Evolutionary conservation across 176 grass and related monocot genomes (phyloP), one percentile per base, ranked within the genome.

Genomic region (bread wheat (Triticum aestivum)): DNA sequence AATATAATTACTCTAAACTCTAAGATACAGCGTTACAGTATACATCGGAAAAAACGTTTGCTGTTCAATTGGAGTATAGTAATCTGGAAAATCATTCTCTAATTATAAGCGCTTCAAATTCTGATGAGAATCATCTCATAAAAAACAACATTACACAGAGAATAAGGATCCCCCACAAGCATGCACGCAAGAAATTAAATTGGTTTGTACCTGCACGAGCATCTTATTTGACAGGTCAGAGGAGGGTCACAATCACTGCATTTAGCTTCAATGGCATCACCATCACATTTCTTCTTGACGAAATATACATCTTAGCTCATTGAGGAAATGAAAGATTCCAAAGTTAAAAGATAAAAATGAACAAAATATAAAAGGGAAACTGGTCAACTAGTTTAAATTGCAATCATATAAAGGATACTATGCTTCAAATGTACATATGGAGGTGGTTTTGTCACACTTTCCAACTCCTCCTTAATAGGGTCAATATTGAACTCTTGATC

Each of bases 401-500:
- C 8, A 73, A 9, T 14, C 37, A 74, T 9, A 49, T 26, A 82
- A 87, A 98, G 91, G 93, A 98, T 98, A 98, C 93, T 98, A 52
- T 73, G 77, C 67, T 86, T 94, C 63, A 98, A 79, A 80, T 89
- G 91, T 84, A 94, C 75, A 91, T 94, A 98, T 82, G 90, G 87
- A 84, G 84, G 52, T 82, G 93, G 92, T 15, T 91, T 90, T 26
- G 68, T 85, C 35, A 68, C 82, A 84, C 86, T 88, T 75, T 77
- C 77, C 70, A 91, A 27, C 75, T 91, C 84, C 72, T 90, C 84
- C 77, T 82, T 82, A 54, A 84, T 89, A 63, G 69, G 62, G 61
- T 77, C 66, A 49, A 92, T 94, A 81, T 67, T 89, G 87, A 96
- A 98, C 83, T 96, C 96, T 87, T 94, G 86, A 61, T 89, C 73